Base-by-base conservation (phyloP, 164 flowering plant genomes). In the Vitis rotundifolia region DNA sequence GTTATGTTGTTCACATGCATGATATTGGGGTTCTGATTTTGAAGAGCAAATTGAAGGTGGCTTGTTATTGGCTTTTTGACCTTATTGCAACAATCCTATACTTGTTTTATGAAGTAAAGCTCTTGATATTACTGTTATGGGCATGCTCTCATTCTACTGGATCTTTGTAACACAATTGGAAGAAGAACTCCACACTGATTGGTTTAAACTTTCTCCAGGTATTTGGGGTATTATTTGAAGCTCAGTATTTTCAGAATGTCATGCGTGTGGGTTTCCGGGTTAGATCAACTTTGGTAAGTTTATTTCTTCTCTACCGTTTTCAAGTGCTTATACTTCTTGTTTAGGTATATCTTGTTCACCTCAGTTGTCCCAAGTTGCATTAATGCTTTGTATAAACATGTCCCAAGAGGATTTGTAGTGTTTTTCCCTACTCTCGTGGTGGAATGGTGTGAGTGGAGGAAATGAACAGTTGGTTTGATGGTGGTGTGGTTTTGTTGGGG, bases 241-340 rank as follows among this genome's bases (percentile, higher is more conserved):
- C 97, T 73, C 99, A 95, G 66, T 95, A 93, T 74, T 95, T 93
- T 73, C 99, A 93, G 78, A 91, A 91, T 82, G 99, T 95, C 71
- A 93, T 93, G 92, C 97, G 99, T 67, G 93, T 87, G 73, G 99
- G 99, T 66, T 95, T 68, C 73, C 91, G 95, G 64, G 83, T 91
- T 44, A 81, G 97, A 75, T 72, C 99, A 73, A 93, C 98, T 63
- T 75, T 95, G 97, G 99, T 95, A 88, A 76, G 63, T 52, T 56
- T 44, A 2, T 57, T 49, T 58, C 1, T 28, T 54, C 14, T 14
- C 31, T 48, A 16, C 2, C 50, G 3, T 59, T 16, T 68, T 54
- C 15, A 49, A 67, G 10, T 44, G 9, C 37, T 49, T 49, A 15
- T 63, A 13, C 2, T 37, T 14, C 1, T 71, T 31, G 49, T 16